Conservation (phyloP, 768 basidiomycete genomes). For the Boletus rubescentipes region DNA sequence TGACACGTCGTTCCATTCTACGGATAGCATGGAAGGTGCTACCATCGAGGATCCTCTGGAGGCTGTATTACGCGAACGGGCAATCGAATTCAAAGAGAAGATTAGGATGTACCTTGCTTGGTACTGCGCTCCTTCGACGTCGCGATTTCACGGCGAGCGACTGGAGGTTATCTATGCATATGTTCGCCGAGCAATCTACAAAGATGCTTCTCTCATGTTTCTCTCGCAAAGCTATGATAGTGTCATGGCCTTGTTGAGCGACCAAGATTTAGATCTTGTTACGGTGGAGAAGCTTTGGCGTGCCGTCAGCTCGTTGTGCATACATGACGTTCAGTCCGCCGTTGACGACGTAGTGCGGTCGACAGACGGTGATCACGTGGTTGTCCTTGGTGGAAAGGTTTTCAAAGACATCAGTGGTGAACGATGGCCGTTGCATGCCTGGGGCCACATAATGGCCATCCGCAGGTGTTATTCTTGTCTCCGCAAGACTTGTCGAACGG, state of each 20-base stretch:
- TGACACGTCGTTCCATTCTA: slow-evolving; percentile 10
- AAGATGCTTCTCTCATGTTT: slow-evolving; percentile 38
- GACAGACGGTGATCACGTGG: slow-evolving; percentile 27
- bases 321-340: slow-evolving; percentile 31
- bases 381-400: slow-evolving; percentile 35
- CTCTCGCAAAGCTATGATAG: slow-evolving; percentile 34
- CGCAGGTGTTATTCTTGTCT: slow-evolving; percentile 34
- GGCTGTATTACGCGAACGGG: slow-evolving; percentile 35
- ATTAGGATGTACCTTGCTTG: slow-evolving; percentile 34
- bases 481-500: slow-evolving; percentile 32
- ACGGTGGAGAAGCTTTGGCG: slow-evolving; percentile 37
- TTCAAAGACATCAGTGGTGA: slow-evolving; percentile 30
- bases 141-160: slow-evolving; percentile 35
- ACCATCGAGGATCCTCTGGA: slow-evolving; percentile 34
- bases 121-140: slow-evolving; percentile 32
- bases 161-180: slow-evolving; percentile 35
- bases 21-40: background rate
- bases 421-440: slow-evolving; percentile 35
- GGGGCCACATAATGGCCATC: slow-evolving; percentile 35
- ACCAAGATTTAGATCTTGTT: slow-evolving; percentile 29
- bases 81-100: slow-evolving; percentile 31
- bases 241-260: slow-evolving; percentile 31
- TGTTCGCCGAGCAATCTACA: slow-evolving; percentile 38
- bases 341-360: slow-evolving; percentile 35
- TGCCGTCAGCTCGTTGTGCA: slow-evolving; percentile 25